These are phyloP conservation scores for Cucurbita ficifolia DNA, from an alignment of 306 rosid species.

Conservation along the genomic window DNA sequence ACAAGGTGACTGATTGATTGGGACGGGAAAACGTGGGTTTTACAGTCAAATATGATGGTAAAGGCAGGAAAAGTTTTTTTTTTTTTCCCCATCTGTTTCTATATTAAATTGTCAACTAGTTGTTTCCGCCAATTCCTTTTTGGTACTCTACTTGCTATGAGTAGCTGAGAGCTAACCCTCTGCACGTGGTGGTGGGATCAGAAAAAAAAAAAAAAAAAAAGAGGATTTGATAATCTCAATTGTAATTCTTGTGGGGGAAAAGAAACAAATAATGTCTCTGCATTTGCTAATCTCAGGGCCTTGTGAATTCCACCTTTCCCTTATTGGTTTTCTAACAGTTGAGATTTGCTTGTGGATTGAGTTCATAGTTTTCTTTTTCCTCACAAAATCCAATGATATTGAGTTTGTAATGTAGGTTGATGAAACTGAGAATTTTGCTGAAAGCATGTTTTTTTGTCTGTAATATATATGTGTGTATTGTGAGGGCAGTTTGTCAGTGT, in stretches of 20 bases:
- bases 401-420: background rate
- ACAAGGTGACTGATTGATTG: slow-evolving; percentile 64
- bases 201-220: background rate
- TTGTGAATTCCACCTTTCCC: slow-evolving; percentile 25
- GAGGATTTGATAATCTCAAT: slow-evolving; percentile 52
- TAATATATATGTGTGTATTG: background rate
- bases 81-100: slow-evolving; percentile 1
- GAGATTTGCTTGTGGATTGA: slow-evolving; percentile 6
- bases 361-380: background rate
- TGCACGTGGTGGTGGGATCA: slow-evolving; percentile 24
- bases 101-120: slow-evolving; percentile 28
- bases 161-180: slow-evolving; percentile 2
- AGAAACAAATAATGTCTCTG: slow-evolving; percentile 20
- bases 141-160: slow-evolving; percentile 1
- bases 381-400: background rate
- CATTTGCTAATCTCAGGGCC: slow-evolving; percentile 3
- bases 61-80: slow-evolving; percentile 19
- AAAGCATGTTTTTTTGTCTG: background rate
- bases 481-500: background rate
- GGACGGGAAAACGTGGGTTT: background rate
- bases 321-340: slow-evolving; percentile 12
- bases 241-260: slow-evolving; percentile 44
- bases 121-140: slow-evolving; percentile 29
- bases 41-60: slow-evolving; percentile 16
- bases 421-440: background rate